phyloP scores from a whole-genome alignment of 2,329 filamentous ascomycete genomes.

The Cladobotryum protrusum region DNA sequence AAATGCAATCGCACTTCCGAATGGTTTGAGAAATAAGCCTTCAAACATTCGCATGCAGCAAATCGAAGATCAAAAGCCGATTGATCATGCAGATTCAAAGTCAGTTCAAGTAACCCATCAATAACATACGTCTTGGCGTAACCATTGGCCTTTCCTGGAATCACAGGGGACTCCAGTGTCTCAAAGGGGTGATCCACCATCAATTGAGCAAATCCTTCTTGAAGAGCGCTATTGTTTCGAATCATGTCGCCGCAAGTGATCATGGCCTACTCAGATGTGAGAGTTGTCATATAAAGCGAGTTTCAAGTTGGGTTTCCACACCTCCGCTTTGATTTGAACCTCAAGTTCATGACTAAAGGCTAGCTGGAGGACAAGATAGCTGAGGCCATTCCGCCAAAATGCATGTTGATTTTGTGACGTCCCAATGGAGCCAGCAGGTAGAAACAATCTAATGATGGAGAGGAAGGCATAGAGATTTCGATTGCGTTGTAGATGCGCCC shows the following conservation, averaged over 20 bases:
- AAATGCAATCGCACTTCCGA: conserved; percentile 79
- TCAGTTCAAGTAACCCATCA: conserved; percentile 81
- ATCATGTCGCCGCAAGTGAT: conserved; percentile 85
- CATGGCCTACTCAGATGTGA: conserved; percentile 53
- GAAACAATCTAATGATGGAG: conserved; percentile 78
- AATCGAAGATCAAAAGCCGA: conserved; percentile 73
- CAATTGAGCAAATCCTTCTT: conserved; percentile 84
- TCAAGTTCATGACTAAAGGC: conserved; percentile 71
- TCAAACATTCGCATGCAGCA: conserved; percentile 82
- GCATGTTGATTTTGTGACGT: conserved; percentile 78
- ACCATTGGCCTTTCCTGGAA: conserved; percentile 42
- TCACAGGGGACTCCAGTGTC: conserved; percentile 29
- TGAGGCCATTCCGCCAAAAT: conserved; percentile 76
- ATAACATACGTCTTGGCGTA: conserved; percentile 73
- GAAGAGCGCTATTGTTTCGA: conserved; percentile 68
- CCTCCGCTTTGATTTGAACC: conserved; percentile 75
- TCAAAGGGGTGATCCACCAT: conserved; percentile 59
- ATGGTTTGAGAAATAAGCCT: conserved; percentile 85
- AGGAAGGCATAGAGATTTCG: conserved; percentile 90
- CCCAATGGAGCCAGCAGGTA: conserved; percentile 71
- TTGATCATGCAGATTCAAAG: conserved; percentile 60
- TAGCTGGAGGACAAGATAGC: conserved; percentile 73
- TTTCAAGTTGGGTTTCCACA: conserved; percentile 28
- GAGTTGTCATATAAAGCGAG: conserved; percentile 4
- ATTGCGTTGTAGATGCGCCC: conserved; percentile 72